Percentiles rank a stretch among this genome's conserved stretches.
Conservation (phyloP, 306 rosid genomes). For the Fragaria vesca region DNA sequence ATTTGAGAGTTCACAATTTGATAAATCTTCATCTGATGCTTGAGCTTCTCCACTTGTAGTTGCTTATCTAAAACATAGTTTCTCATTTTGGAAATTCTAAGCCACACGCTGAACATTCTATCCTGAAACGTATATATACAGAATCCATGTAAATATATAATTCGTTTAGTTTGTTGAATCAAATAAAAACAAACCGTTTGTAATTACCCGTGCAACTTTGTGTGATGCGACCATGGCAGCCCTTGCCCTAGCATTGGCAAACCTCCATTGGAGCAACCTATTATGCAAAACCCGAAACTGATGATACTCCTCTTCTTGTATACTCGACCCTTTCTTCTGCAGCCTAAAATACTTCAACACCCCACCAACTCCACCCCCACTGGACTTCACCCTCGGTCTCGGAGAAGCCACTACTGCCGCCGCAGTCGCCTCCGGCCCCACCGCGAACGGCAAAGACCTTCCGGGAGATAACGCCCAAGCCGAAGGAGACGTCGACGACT, state of each 20-base stretch:
- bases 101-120: slow-evolving; percentile 54
- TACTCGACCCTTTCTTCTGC: slow-evolving; percentile 43
- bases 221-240: slow-evolving; percentile 34
- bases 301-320: slow-evolving; percentile 57
- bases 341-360: slow-evolving; percentile 61
- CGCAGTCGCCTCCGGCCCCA: neutral
- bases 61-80: slow-evolving; percentile 43
- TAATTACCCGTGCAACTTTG: slow-evolving; percentile 40
- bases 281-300: slow-evolving; percentile 53
- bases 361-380: slow-evolving; percentile 31
- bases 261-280: slow-evolving; percentile 65
- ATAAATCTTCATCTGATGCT: slow-evolving; percentile 45
- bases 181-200: no score
- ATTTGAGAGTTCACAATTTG: slow-evolving; percentile 52
- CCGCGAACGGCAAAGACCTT: slow-evolving; percentile 32
- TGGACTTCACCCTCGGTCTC: slow-evolving; percentile 11
- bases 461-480: slow-evolving; percentile 92
- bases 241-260: slow-evolving; percentile 57
- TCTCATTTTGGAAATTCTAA: slow-evolving; percentile 41
- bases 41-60: slow-evolving; percentile 43
- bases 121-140: slow-evolving; percentile 32
- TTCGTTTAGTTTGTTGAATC: neutral
- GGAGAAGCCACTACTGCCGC: neutral
- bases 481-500: slow-evolving; percentile 33
- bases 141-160: neutral